Base-by-base conservation (phyloP, 164 flowering plant species). In the Berberis thunbergii region DNA sequence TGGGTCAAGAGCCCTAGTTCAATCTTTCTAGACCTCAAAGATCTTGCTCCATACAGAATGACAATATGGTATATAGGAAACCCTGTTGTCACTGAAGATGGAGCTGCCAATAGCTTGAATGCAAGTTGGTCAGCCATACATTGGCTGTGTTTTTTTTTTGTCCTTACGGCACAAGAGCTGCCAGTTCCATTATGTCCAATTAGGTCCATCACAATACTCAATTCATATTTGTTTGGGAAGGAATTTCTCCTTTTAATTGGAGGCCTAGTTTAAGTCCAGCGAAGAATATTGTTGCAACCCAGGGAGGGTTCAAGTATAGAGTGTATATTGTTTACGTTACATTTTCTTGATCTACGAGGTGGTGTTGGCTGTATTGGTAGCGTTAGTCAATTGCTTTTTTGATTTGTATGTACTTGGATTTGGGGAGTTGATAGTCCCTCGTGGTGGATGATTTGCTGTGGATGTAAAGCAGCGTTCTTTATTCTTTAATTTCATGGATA, bases 311-410 rank as follows among this genome's bases (percentile, higher is more conserved):
- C 68, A 26, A 49, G 60, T 73, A 77, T 74, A 69, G 77, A 61
- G 67, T 67, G 71, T 69, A 77, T 62, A 69, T 45, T 69, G 67
- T n/a, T n/a, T n/a, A n/a, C n/a, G n/a, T n/a, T n/a, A n/a, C n/a
- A n/a, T n/a, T 3, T 52, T 26, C 10, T 10, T 12, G 55, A 11
- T 52, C 55, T 5, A 7, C 13, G 55, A 4, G 8, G 55, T 52
- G 10, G 3, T 26, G 7, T 52, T 7, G 13, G 8, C 7, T 12
- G 10, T 52, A 49, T 10, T 52, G 13, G 55, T 6, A 49, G 10
- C 13, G 13, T 10, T 52, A 10, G 55, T 10, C 3, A 3, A 5
- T 3, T 26, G 13, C 13, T 52, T 52, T 52, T 7, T 12, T 26
- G 12, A 26, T 12, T 52, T 26, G 13, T 12, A 52, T 3, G 7